phyloP scores from a whole-genome alignment of 2,329 filamentous ascomycete species.

The Sarocladium brachiariae region DNA sequence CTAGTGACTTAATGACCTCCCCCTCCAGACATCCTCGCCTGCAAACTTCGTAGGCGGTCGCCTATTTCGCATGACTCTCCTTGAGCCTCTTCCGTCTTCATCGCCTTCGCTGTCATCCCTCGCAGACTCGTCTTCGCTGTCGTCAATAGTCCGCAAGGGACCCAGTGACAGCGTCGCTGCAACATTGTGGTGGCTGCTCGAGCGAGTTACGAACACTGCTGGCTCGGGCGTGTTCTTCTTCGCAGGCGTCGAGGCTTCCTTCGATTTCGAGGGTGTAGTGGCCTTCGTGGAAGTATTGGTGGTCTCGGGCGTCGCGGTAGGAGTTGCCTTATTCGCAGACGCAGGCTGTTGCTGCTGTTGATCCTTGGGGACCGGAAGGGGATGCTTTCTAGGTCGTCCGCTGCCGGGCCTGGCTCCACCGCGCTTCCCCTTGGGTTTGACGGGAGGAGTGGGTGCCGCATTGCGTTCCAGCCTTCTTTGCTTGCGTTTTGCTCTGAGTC shows the following conservation, averaged over 20 bases:
- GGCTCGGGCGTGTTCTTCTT: background rate
- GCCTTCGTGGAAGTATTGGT: too few relatives aligned
- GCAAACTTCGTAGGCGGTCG: conserved; percentile 29
- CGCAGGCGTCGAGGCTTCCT: conserved; percentile 2
- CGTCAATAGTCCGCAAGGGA: background rate
- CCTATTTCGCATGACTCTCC: conserved; percentile 23
- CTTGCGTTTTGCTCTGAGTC: conserved; percentile 12
- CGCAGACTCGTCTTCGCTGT: conserved; percentile 2
- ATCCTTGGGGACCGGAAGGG: conserved; percentile 19
- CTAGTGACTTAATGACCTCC: conserved; percentile 9
- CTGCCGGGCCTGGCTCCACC: conserved; percentile 32
- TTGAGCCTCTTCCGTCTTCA: conserved; percentile 3
- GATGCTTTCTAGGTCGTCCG: conserved; percentile 32
- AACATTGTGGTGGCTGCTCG: conserved; percentile 24
- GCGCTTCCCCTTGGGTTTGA: conserved; percentile 27
- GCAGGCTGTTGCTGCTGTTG: conserved; percentile 3
- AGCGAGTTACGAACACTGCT: conserved; percentile 10
- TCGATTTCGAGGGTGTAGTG: background rate
- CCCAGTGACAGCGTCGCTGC: too few relatives aligned
- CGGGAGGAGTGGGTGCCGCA: conserved; percentile 14
- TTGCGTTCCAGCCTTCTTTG: conserved; percentile 4
- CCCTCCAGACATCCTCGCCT: conserved; percentile 23
- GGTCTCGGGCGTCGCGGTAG: too few relatives aligned
- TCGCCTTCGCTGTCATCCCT: conserved; percentile 8
- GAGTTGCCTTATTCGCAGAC: background rate